These are phyloP conservation scores for Venturia carpophila DNA, from an alignment of 2,329 filamentous ascomycete genomes.

Conservation along the genomic window DNA sequence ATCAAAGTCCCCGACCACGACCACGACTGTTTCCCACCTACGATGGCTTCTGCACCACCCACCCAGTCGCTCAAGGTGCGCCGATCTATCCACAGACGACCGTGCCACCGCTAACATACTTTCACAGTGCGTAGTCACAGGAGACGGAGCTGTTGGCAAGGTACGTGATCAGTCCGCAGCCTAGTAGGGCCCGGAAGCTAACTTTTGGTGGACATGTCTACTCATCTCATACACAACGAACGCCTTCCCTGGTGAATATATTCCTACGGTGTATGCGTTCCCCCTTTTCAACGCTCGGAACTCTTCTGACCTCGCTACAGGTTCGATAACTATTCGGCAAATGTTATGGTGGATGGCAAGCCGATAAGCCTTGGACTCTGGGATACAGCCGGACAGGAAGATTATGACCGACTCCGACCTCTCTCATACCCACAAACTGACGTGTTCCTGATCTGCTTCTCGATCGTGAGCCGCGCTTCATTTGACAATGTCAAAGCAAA, in stretches of 20 bases:
- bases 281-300: conserved; percentile 17
- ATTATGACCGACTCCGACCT: conserved; percentile 91
- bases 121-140: conserved; percentile 86
- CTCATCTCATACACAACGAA: conserved; percentile 99
- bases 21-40: conserved; percentile 8
- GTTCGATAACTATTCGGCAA: conserved; percentile 98
- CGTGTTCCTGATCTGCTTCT: conserved; percentile 97
- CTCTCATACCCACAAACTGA: conserved; percentile 98
- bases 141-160: conserved; percentile 98
- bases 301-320: conserved; percentile 39
- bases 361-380: conserved; percentile 93
- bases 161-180: conserved; percentile 44
- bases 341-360: conserved; percentile 98
- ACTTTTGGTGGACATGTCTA: conserved; percentile 73
- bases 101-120: conserved; percentile 19
- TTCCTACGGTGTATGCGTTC: conserved; percentile 78
- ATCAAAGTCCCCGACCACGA: conserved; percentile 5
- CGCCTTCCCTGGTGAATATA: conserved; percentile 99
- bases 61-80: conserved; percentile 85
- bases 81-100: conserved; percentile 15
- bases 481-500: conserved; percentile 99
- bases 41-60: conserved; percentile 70
- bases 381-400: conserved; percentile 98
- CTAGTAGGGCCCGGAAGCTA: conserved; percentile 25
- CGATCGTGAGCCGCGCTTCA: conserved; percentile 92